Evolutionary conservation across 495 filamentous ascomycete genomes (phyloP), one percentile per base, ranked within the genome.

Genomic region (Tuber melanosporum): DNA sequence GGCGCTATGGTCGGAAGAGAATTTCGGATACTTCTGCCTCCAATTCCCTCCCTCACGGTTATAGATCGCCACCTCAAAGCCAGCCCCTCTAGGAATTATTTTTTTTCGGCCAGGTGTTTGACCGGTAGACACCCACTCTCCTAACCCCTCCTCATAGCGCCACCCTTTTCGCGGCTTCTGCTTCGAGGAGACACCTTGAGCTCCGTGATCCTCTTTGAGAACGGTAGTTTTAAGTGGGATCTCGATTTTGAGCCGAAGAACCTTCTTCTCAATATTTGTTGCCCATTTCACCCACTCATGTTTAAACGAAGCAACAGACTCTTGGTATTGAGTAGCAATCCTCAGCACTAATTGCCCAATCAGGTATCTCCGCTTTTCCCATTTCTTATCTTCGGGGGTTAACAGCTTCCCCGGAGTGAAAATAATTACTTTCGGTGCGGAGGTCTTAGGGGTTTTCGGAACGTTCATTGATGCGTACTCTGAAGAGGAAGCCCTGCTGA

Each of bases 61-160:
- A 14, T 45, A 41, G 17, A 77, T 45, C 22, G 73, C 78, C 15
- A 81, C 74, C n/a, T 72, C 52, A 52, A 46, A 77, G 71, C 32
- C 71, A 5, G 0, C 70, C 72, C 5, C n/a, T 74, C 52, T 70
- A 42, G 46, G 62, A 62, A 43, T 74, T 47, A 15, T 72, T 20
- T n/a, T 41, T n/a, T 52, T 71, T 26, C 71, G 44, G 12, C 78
- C 80, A 0, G 81, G 81, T n/a, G 81, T 83, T 3, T 74, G 77
- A 12, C 81, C 81, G n/a, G 80, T 70, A 45, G 78, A 73, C 44
- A 83, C 81, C 81, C 81, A 83, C n/a, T 83, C 52, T 15, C 76
- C 78, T 22, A 83, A 66, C 32, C 81, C 81, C 12, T 83, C 81
- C 72, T 83, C 81, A 42, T 76, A 83, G 46, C 80, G 66, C 81